phyloP scores from a whole-genome alignment of 2,329 filamentous ascomycete species.

The Clarireedia sp. region DNA sequence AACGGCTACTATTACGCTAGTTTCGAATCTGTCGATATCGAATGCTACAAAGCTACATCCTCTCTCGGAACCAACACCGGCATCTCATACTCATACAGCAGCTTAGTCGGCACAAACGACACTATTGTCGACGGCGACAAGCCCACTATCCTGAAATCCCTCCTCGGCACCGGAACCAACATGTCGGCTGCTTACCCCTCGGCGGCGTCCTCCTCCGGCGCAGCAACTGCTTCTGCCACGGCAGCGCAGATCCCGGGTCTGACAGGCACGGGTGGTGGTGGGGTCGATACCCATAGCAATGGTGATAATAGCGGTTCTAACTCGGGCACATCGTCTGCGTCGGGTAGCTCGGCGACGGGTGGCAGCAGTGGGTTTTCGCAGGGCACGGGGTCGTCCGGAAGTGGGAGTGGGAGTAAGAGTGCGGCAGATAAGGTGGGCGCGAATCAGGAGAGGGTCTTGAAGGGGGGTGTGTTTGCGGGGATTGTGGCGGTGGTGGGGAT shows the following conservation, averaged over 20 bases:
- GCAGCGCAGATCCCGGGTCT: slow-evolving; percentile 46
- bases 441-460: slow-evolving; percentile 21
- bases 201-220: slow-evolving; percentile 25
- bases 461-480: slow-evolving; percentile 27
- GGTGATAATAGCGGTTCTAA: slow-evolving; percentile 10
- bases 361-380: slow-evolving; percentile 28
- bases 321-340: slow-evolving; percentile 14
- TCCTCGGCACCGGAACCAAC: slow-evolving; percentile 74
- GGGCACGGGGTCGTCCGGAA: slow-evolving; percentile 17
- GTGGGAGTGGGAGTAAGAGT: slow-evolving; percentile 6
- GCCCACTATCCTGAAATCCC: slow-evolving; percentile 66
- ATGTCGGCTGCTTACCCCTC: slow-evolving; percentile 46
- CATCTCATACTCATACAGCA: slow-evolving; percentile 69
- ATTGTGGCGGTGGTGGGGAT: slow-evolving; percentile 27
- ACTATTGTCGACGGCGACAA: slow-evolving; percentile 71
- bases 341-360: slow-evolving; percentile 13
- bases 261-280: slow-evolving; percentile 36
- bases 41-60: slow-evolving; percentile 66
- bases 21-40: slow-evolving; percentile 67
- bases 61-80: slow-evolving; percentile 60
- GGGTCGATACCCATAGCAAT: not conserved
- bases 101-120: slow-evolving; percentile 59
- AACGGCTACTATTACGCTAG: slow-evolving; percentile 85
- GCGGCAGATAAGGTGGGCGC: slow-evolving; percentile 20
- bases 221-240: slow-evolving; percentile 24